Evolutionary conservation across 2,329 filamentous ascomycete species (phyloP), one percentile per base, ranked within the genome.

Genomic region (Pseudogymnoascus sp.): DNA sequence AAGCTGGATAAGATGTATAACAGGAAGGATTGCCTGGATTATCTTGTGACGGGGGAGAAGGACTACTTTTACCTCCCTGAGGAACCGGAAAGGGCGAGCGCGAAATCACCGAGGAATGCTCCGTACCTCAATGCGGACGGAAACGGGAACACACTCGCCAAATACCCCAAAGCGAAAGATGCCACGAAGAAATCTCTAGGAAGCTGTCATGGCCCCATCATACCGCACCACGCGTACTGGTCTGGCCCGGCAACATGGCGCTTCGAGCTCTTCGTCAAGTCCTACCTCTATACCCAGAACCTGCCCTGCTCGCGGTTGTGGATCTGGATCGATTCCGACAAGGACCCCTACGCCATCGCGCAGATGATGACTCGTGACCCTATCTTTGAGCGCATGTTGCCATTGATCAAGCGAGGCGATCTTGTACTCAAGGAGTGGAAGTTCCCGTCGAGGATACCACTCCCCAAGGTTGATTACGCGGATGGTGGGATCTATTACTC

Each of bases 171-270:
- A 3, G 73, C 73, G n/a, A 72, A 77, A 5, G 62, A 74, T 2
- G 71, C 77, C 2, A 75, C 78, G 17, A 77, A 76, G 60, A 68
- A 73, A 2, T 75, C 71, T 9, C 75, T 79, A 38, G 81, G 80
- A n/a, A 76, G 77, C 26, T 84, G 82, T 66, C 75, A 80, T 44
- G 82, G 82, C 1, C 80, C 81, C n/a, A 80, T 83, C 66, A 76
- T 83, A 31, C 80, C 80, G 3, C 83, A 80, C 61, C 82, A 84
- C 67, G 78, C 79, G 28, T 83, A 83, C 76, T 83, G 82, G 82
- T 82, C 80, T 7, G 82, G 82, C 3, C 78, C 80, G 8, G 80
- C 81, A 3, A 83, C 80, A 3, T 84, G 82, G 82, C 75, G 82
- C 47, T 79, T 83, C 44, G 82, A 83, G 67, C 74, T 81, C 31